Percentiles rank a stretch among this genome's conserved stretches.
Conservation (phyloP, 108 stramenopile genomes). For the Chaetoceros tenuissimus region DNA sequence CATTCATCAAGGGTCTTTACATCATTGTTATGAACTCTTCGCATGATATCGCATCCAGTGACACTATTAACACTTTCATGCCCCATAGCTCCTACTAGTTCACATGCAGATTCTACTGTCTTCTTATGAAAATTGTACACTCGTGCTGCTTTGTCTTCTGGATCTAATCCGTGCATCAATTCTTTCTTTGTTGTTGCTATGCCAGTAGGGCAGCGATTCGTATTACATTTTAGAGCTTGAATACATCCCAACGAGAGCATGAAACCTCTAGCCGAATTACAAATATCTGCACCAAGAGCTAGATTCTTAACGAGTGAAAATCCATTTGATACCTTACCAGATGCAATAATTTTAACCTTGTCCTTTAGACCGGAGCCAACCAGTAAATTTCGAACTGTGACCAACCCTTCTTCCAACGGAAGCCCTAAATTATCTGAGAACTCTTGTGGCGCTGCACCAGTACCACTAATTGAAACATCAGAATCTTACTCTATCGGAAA, state of each 20-base stretch:
- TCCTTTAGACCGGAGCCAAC: constrained; percentile 66
- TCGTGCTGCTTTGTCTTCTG: constrained; percentile 38
- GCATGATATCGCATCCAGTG: constrained; percentile 2
- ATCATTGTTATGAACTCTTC: constrained; percentile 4
- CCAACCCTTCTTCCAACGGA: constrained; percentile 74
- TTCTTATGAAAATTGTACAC: constrained; percentile 64
- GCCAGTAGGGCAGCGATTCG: constrained; percentile 86
- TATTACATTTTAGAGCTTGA: constrained; percentile 85
- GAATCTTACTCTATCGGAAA: too few species aligned
- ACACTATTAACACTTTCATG: neutral
- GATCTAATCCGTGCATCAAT: constrained; percentile 52
- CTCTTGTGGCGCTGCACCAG: constrained; percentile 88
- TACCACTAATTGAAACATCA: too few species aligned
- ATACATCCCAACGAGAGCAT: constrained; percentile 80
- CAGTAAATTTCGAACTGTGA: constrained; percentile 52
- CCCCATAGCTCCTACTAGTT: constrained; percentile 2
- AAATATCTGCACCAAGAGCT: constrained; percentile 77
- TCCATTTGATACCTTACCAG: constrained; percentile 67
- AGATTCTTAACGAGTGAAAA: constrained; percentile 61
- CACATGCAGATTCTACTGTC: constrained; percentile 42
- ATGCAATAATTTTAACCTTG: constrained; percentile 59
- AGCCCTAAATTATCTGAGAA: constrained; percentile 70
- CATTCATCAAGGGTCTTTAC: constrained; percentile 5
- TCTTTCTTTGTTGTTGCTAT: constrained; percentile 70
- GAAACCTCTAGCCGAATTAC: constrained; percentile 74